Evolutionary conservation across 257 asterid species (phyloP).

Genomic region (Ophiorrhiza pumila): DNA sequence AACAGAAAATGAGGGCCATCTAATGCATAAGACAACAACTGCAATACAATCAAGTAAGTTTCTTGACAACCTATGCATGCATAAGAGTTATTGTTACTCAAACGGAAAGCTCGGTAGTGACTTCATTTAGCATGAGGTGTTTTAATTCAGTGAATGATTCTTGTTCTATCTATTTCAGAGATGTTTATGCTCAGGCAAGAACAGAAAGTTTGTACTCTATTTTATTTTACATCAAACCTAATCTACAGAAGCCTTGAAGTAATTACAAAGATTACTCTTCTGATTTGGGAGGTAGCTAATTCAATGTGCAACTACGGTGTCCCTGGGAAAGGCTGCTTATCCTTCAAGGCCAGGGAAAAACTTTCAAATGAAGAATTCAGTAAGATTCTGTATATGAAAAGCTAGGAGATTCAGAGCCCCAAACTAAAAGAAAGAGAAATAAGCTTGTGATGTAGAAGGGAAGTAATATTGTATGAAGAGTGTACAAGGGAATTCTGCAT

Average conservation of each 20-base stretch:
- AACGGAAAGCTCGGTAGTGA: background rate
- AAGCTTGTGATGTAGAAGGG: background rate
- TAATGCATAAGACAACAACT: background rate
- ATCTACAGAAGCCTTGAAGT: background rate
- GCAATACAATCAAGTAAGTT: conserved; percentile 24
- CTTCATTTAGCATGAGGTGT: background rate
- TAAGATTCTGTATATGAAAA: background rate
- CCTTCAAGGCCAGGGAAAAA: background rate
- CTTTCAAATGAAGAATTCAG: background rate
- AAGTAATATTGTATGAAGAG: background rate
- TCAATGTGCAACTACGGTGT: background rate
- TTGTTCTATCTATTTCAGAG: background rate
- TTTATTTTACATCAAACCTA: background rate
- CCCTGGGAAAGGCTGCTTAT: background rate
- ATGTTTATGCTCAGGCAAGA: too few relatives aligned
- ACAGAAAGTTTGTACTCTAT: background rate
- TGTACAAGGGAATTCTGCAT: background rate
- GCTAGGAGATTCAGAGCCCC: background rate
- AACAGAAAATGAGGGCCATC: conserved; percentile 48
- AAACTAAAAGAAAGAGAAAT: background rate
- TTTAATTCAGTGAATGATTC: background rate
- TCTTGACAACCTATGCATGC: background rate
- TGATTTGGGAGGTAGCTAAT: background rate
- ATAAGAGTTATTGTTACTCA: background rate
- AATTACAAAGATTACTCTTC: background rate